Conservation (phyloP, 2,329 filamentous ascomycete genomes). For the Sordariomycetes sp. region DNA sequence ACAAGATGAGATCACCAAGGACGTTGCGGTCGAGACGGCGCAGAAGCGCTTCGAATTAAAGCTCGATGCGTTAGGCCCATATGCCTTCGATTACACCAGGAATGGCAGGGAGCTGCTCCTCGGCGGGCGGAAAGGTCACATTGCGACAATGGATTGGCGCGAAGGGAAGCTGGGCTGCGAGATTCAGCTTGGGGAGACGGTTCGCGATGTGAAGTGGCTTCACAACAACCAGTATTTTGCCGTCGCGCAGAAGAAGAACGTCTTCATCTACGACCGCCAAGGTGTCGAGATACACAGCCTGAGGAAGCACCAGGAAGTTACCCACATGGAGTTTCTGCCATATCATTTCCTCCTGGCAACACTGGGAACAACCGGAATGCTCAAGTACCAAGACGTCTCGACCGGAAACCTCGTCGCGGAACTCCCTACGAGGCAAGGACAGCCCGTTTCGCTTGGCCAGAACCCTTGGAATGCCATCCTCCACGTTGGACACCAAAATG, state of each 20-base stretch:
- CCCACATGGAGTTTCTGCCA: conserved; percentile 89
- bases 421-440: conserved; percentile 74
- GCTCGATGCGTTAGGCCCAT: conserved; percentile 75
- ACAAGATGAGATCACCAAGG: conserved; percentile 72
- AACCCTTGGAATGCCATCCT: conserved; percentile 90
- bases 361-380: conserved; percentile 68
- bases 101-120: conserved; percentile 83
- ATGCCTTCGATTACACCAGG: conserved; percentile 78
- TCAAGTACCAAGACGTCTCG: conserved; percentile 93
- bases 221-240: conserved; percentile 94
- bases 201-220: conserved; percentile 83
- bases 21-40: conserved; percentile 72
- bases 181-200: conserved; percentile 80
- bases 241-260: conserved; percentile 90
- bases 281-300: conserved; percentile 91
- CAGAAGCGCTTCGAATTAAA: conserved; percentile 91
- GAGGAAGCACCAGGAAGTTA: conserved; percentile 82
- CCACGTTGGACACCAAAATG: conserved; percentile 90
- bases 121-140: conserved; percentile 84
- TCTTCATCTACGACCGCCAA: conserved; percentile 90
- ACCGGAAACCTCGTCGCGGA: conserved; percentile 85
- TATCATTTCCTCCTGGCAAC: conserved; percentile 93
- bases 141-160: conserved; percentile 95
- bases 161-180: conserved; percentile 87
- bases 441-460: conserved; percentile 73